Base-by-base conservation (phyloP, 306 rosid species). In the Rosa rugosa region DNA sequence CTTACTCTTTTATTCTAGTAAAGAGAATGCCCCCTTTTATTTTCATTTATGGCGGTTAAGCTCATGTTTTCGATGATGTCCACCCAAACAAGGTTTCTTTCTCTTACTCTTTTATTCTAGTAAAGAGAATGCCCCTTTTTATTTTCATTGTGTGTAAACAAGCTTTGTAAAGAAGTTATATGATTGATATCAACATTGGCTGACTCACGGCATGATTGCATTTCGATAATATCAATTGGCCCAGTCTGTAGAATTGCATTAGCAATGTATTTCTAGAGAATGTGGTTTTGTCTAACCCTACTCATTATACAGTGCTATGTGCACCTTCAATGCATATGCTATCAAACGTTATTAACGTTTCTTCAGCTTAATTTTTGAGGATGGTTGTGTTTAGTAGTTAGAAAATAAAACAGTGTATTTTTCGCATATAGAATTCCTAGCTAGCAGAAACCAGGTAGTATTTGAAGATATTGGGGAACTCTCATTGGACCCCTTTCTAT, bases 51-150 rank as follows among this genome's bases (percentile, higher is more conserved):
- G 99, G 99, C 5, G 99, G 99, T 73, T 96, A 95, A 85, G 98
- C 99, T 86, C 99, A 95, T 76, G 99, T 95, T 67, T 95, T 95
- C 63, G 97, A 95, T 53, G 96, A 93, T 77, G 98, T 95, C 87
- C 98, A 90, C 80, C 98, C 97, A 45, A 90, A 95, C 80, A 95
- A 95, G 99, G 99, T 95, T 69, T 31, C 49, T 79, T 65, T 73
- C 63, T 80, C 79, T 79, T 65, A 50, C 78, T 83, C 68, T 72
- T 73, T 75, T 76, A 50, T 76, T 72, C 42, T 66, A 38, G 27
- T 27, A 27, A 22, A 57, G 78, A 6, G 50, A 63, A 31, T 31
- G 71, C 46, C 11, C 23, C 23, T 36, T 57, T 77, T 67, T 42
- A 18, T 53, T 51, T 63, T 67, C 56, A 78, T 10, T 38, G 22